Base-by-base conservation (phyloP, 2,329 filamentous ascomycete genomes). In the Neonectria ditissima region DNA sequence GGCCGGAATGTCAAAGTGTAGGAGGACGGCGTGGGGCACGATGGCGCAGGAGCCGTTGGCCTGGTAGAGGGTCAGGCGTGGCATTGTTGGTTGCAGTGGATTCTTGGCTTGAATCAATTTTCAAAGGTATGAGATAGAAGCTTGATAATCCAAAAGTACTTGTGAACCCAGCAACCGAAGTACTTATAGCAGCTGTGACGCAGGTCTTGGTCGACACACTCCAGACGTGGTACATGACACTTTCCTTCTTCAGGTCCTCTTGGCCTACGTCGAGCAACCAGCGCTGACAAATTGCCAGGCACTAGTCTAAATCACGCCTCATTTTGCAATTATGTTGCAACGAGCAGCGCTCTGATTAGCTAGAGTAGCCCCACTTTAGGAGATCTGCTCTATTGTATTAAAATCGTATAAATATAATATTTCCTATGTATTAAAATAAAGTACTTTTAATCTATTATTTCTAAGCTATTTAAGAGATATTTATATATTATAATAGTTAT, bases 1-100 rank as follows among this genome's bases (percentile, higher is more conserved):
- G 39, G 76, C 74, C 0, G 75, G 72, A 3, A 79, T 69, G 2
- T 56, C 66, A 26, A 75, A 69, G 22, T 80, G 74, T 0, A 58
- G 58, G 1, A 80, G 69, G n/a, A 80, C 55, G 1, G 69, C 59
- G 28, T 78, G 74, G 0, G 76, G 63, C 4, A 71, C 68, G 1
- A 77, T 28, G 9, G 78, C 71, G 57, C 77, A 79, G 7, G 76
- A 56, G 22, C 75, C 75, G 24, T 74, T 67, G 24, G 45, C 59
- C 13, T 65, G 66, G 62, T 78, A 80, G 6, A 80, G 72, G 9
- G 69, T 75, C 0, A 76, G 47, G 9, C 62, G 56, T 2, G 74
- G 45, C 55, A 73, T 68, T 14, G 5, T 57, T 69, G 9, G 16
- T n/a, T 9, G 9, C 20, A 47, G 44, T 28, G 9, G 9, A n/a